Conservation (phyloP, 2,329 filamentous ascomycete species). For the Zalaria obscura region DNA sequence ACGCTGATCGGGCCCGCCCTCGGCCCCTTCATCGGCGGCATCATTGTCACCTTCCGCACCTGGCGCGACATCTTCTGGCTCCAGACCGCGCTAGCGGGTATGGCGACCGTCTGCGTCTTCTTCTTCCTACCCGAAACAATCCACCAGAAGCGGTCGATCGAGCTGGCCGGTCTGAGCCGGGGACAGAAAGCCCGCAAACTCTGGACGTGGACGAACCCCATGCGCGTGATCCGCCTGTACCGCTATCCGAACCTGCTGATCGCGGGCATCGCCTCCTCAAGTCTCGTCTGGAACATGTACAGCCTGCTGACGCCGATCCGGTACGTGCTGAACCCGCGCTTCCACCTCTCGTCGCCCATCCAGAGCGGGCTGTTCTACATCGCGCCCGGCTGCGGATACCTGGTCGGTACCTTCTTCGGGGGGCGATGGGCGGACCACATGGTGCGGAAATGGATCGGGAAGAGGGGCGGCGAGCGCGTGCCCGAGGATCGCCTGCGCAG, state of each 20-base stretch:
- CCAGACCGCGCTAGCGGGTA: conserved; percentile 52
- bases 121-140: conserved; percentile 63
- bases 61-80: conserved; percentile 72
- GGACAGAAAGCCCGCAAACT: conserved; percentile 39
- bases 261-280: conserved; percentile 44
- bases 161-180: conserved; percentile 42
- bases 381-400: conserved; percentile 56
- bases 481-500: conserved; percentile 55
- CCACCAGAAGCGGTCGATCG: conserved; percentile 46
- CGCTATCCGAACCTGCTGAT: conserved; percentile 55
- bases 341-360: conserved; percentile 51
- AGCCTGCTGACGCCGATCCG: conserved; percentile 52
- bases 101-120: conserved; percentile 44
- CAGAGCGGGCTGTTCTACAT: conserved; percentile 61
- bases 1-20: conserved; percentile 59
- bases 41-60: conserved; percentile 58
- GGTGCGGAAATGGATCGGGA: conserved; percentile 50
- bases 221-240: conserved; percentile 49
- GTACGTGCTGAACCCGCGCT: conserved; percentile 61
- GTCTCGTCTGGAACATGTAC: conserved; percentile 66
- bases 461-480: conserved; percentile 42
- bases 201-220: conserved; percentile 51
- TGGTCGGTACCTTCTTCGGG: conserved; percentile 56
- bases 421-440: conserved; percentile 55
- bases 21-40: conserved; percentile 57